Conservation (phyloP, 1,139 yeast genomes). For the Taphrina wiesneri region DNA sequence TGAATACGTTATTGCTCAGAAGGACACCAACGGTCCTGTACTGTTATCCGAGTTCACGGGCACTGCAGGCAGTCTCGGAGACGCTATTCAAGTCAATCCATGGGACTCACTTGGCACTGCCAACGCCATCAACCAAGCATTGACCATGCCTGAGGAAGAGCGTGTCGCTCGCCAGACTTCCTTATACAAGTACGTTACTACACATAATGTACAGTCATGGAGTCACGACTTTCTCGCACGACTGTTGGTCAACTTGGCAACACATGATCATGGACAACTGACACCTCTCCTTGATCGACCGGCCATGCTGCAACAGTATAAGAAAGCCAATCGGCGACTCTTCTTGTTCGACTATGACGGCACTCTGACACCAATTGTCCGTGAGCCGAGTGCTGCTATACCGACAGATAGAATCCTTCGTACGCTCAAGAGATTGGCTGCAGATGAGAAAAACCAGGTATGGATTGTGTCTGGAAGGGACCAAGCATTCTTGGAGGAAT, state of each 20-base stretch:
- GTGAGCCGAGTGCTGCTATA: slow-evolving; percentile 97
- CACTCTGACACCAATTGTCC: slow-evolving; percentile 90
- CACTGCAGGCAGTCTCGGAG: slow-evolving; percentile 73
- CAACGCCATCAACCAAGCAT: slow-evolving; percentile 70
- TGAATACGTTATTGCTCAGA: slow-evolving; percentile 88
- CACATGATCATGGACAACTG: slow-evolving; percentile 53
- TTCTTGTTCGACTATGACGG: slow-evolving; percentile 97
- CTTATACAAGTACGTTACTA: slow-evolving; percentile 64
- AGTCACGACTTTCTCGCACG: slow-evolving; percentile 61
- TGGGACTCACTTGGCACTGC: slow-evolving; percentile 97
- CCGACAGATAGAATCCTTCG: slow-evolving; percentile 74
- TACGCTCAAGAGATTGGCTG: slow-evolving; percentile 61
- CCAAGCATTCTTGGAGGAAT: slow-evolving; percentile 80
- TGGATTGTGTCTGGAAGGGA: slow-evolving; percentile 98
- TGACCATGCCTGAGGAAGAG: slow-evolving; percentile 51
- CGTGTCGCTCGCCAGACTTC: slow-evolving; percentile 49
- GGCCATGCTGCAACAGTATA: slow-evolving; percentile 58
- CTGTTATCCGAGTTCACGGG: slow-evolving; percentile 92
- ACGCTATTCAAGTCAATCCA: slow-evolving; percentile 86
- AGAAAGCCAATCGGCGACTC: slow-evolving; percentile 64
- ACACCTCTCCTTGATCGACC: slow-evolving; percentile 86
- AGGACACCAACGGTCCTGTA: slow-evolving; percentile 64
- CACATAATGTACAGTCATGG: slow-evolving; percentile 82
- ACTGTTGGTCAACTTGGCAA: slow-evolving; percentile 55
- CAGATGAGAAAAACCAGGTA: slow-evolving; percentile 79